Evolutionary conservation across 2,329 filamentous ascomycete genomes (phyloP), one percentile per base, ranked within the genome.

Genomic region (Ophiosphaerella herpotricha): DNA sequence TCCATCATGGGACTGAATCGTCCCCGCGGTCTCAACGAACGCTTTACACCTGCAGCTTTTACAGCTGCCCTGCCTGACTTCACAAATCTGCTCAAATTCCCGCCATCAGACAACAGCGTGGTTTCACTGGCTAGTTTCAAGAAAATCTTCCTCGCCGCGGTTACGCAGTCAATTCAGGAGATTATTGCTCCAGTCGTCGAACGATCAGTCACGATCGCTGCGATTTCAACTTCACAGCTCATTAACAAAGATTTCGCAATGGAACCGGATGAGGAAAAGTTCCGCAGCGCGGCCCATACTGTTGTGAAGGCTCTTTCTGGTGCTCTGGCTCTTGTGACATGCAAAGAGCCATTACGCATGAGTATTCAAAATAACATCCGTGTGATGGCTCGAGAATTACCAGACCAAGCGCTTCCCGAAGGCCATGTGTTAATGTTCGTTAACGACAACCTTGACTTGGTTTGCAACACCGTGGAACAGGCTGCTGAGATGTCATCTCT

Each of bases 131-230:
- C 80, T 44, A 84, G 89, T 48, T 75, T 87, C 39, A 80, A 83
- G 52, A 81, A 81, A 61, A 96, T 97, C 61, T 91, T 97, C 48
- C 85, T 89, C 58, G 87, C 82, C 39, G 92, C 95, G 33, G 88
- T 97, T 46, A 91, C 90, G 39, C 88, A 91, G 52, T 93, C 95
- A 29, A 87, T 99, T 36, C 88, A 91, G 52, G 95, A 99, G 67
- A 99, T 99, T 48, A 97, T 99, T 53, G 91, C 93, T 45, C 95
- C 94, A 21, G 94, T 99, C 1, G 95, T 99, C 12, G 95, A 99
- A 72, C 85, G 94, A 46, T 99, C 94, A 2, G 93, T 99, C 34
- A 97, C 95, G 0, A 99, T 99, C 70, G 94, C 94, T 39, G 93
- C 93, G 1, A 97, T 99, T 52, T 96, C 93, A 2, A 97, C 95